These are phyloP conservation scores for Vitis hybrid DNA, from an alignment of 177 flowering plant species.

Conservation along the genomic window DNA sequence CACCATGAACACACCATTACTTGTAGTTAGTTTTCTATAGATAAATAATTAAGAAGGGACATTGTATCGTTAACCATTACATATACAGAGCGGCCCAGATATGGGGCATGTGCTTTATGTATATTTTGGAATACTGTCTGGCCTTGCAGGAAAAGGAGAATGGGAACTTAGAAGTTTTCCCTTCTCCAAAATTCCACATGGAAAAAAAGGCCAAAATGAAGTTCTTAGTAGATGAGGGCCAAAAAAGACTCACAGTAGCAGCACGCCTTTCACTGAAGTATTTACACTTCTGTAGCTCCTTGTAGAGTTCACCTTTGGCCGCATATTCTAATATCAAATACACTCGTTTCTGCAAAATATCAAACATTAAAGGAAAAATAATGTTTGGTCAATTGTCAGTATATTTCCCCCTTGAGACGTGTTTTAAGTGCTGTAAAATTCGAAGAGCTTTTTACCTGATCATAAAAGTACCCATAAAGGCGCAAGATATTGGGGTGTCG, in stretches of 20 bases:
- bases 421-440: not conserved
- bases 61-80: too few relatives aligned
- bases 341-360: slow-evolving; percentile 76
- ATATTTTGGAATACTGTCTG: too few relatives aligned
- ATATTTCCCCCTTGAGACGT: not conserved
- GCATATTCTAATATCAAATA: slow-evolving; percentile 94
- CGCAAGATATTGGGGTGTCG: slow-evolving; percentile 85
- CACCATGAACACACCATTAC: not conserved
- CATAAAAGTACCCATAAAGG: slow-evolving; percentile 94
- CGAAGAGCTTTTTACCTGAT: slow-evolving; percentile 56
- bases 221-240: not conserved
- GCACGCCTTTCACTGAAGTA: slow-evolving; percentile 93
- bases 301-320: slow-evolving; percentile 92
- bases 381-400: not conserved
- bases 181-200: too few relatives aligned
- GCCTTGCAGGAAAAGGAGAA: too few relatives aligned
- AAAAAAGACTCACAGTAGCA: slow-evolving; percentile 74
- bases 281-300: slow-evolving; percentile 91
- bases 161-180: too few relatives aligned
- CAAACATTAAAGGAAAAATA: not conserved
- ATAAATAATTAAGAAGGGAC: not conserved
- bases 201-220: too few relatives aligned
- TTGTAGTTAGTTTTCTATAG: slow-evolving; percentile 3
- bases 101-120: too few relatives aligned
- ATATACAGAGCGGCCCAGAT: too few relatives aligned